Conservation (phyloP, 495 filamentous ascomycete genomes). For the Aspergillus egyptiacus region DNA sequence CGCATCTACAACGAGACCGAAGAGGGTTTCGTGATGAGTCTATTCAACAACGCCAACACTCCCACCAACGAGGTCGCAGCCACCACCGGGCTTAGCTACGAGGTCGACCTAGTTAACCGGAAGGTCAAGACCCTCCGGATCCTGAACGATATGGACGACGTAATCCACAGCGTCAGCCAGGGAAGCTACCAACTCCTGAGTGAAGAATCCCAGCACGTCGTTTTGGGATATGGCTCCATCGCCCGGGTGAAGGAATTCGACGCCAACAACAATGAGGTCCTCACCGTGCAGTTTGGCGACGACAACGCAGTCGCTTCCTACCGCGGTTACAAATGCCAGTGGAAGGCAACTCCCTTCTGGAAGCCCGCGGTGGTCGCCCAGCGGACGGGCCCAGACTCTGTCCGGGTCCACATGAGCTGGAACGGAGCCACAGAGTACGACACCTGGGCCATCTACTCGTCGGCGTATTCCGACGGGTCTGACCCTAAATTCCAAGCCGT, state of each 20-base stretch:
- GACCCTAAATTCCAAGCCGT: conserved; percentile 19
- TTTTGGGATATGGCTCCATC: conserved; percentile 46
- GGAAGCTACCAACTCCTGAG: conserved; percentile 43
- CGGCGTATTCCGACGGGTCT: conserved; percentile 16
- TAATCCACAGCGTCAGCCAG: conserved; percentile 40
- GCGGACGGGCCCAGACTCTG: conserved; percentile 12
- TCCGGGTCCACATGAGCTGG: conserved; percentile 33
- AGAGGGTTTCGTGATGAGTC: conserved; percentile 21
- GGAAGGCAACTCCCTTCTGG: conserved; percentile 37
- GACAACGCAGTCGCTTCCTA: conserved; percentile 37
- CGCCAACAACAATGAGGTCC: conserved; percentile 25
- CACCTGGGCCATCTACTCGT: conserved; percentile 31
- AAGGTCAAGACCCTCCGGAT: conserved; percentile 33
- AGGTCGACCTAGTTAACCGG: conserved; percentile 34
- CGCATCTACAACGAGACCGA: conserved; percentile 34
- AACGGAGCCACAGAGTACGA: conserved; percentile 41
- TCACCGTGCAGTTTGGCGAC: conserved; percentile 33
- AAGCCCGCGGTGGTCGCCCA: conserved; percentile 25
- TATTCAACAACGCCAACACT: conserved; percentile 37
- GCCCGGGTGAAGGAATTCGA: conserved; percentile 46
- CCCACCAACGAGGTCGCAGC: conserved; percentile 22
- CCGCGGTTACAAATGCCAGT: conserved; percentile 36
- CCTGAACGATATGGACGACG: conserved; percentile 28
- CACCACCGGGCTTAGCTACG: conserved; percentile 34
- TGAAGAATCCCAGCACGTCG: conserved; percentile 31